Evolutionary conservation across 129 eudicot genomes (phyloP).

Genomic region (Pseudognaphalium luteoalbum): DNA sequence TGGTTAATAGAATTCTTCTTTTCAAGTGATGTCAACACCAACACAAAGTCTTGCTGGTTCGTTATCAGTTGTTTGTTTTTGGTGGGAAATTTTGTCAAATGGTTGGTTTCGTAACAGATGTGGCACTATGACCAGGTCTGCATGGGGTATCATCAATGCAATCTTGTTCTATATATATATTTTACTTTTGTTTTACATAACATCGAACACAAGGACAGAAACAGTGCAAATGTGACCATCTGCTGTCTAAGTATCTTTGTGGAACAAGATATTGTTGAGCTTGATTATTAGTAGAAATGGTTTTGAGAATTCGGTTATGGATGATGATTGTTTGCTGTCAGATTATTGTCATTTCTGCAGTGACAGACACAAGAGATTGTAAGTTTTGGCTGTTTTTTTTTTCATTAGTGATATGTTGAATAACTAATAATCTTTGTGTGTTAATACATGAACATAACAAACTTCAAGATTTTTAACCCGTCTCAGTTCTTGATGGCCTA

Average conservation of each 20-base stretch:
- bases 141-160: conserved; percentile 10
- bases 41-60: not conserved
- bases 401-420: too few species aligned
- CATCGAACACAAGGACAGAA: too few species aligned
- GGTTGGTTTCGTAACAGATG: not conserved
- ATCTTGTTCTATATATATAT: not conserved
- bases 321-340: conserved; percentile 16
- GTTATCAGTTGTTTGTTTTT: not conserved
- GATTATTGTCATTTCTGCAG: conserved; percentile 41
- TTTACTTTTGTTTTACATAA: not conserved
- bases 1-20: not conserved
- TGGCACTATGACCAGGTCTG: conserved; percentile 28
- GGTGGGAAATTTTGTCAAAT: not conserved
- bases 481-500: too few species aligned
- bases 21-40: not conserved
- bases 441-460: too few species aligned
- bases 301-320: too few species aligned
- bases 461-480: too few species aligned
- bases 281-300: too few species aligned
- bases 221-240: too few species aligned
- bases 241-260: too few species aligned
- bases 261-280: too few species aligned
- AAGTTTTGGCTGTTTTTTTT: conserved; percentile 23
- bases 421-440: too few species aligned
- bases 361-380: conserved; percentile 57